These are phyloP conservation scores for Coelastrella sp. DNA, from an alignment of 139 green algal genomes.

Conservation along the genomic window DNA sequence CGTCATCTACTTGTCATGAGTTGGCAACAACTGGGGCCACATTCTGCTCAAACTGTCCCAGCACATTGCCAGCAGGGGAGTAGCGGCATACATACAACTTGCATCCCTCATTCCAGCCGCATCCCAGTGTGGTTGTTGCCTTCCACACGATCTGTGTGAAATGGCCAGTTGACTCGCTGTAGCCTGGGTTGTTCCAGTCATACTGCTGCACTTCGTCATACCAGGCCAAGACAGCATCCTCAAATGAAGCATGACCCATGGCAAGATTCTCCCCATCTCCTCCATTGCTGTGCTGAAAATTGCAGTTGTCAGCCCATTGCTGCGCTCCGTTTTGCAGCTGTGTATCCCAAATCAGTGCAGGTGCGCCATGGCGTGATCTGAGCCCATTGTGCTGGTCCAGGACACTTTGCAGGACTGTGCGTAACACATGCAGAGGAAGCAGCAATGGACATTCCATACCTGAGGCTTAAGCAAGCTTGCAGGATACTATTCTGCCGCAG, in stretches of 20 bases:
- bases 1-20: neutral
- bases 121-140: neutral
- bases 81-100: conserved; percentile 18
- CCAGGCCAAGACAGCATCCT: neutral
- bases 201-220: conserved; percentile 40
- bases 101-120: conserved; percentile 8
- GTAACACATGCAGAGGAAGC: neutral
- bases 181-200: conserved; percentile 32
- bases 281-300: neutral
- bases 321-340: neutral
- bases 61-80: conserved; percentile 29
- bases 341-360: neutral
- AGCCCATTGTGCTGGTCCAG: conserved; percentile 9
- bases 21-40: neutral
- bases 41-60: conserved; percentile 22
- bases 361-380: neutral
- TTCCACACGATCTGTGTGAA: conserved; percentile 47
- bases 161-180: conserved; percentile 38
- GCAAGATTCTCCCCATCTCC: conserved; percentile 30
- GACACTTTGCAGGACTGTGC: neutral
- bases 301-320: conserved; percentile 9
- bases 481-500: too few relatives aligned
- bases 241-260: neutral
- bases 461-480: neutral
- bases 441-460: neutral